Evolutionary conservation across 768 basidiomycete genomes (phyloP).

Genomic region (Tylopilus balloui): DNA sequence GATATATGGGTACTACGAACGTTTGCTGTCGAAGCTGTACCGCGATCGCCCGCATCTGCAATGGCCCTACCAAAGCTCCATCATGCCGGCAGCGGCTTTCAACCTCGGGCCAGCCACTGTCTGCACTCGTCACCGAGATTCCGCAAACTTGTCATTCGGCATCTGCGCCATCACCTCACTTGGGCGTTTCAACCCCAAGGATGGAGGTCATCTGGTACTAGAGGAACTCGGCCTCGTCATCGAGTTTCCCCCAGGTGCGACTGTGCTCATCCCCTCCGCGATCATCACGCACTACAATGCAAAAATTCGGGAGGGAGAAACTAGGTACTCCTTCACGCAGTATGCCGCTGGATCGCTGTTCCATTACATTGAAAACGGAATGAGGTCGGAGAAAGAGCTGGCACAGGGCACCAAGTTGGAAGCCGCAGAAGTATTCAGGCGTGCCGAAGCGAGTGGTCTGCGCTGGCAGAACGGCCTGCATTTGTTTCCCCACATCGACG

Average conservation of each 20-base stretch:
- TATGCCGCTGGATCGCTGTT: not conserved
- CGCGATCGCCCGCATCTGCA: rapidly evolving
- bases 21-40: not conserved
- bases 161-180: not conserved
- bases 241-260: not conserved
- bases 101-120: not conserved
- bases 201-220: not conserved
- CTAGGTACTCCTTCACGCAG: not conserved
- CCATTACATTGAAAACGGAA: not conserved
- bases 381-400: not conserved
- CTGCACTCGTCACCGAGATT: not conserved
- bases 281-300: not conserved
- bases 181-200: not conserved
- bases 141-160: not conserved
- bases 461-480: no score
- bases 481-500: no score
- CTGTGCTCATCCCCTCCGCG: not conserved
- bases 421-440: no score
- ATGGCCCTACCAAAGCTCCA: not conserved
- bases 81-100: not conserved
- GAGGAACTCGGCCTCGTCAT: not conserved
- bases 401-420: not conserved
- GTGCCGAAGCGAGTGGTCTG: no score
- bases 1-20: not conserved
- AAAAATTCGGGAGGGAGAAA: not conserved